phyloP scores from a whole-genome alignment of 2,329 filamentous ascomycete species.

The Stagonosporopsis vannaccii region DNA sequence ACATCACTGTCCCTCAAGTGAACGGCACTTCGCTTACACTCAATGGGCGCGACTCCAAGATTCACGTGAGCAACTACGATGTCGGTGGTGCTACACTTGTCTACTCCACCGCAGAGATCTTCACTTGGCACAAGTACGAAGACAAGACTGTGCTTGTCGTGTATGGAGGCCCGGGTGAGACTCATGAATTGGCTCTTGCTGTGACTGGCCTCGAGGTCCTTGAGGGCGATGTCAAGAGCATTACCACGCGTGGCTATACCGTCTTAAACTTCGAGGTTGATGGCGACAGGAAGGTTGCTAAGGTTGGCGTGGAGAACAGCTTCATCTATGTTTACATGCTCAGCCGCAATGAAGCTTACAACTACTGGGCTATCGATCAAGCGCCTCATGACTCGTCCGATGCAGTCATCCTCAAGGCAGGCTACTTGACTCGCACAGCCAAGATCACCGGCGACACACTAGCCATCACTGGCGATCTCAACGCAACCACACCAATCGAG shows the following conservation, averaged over 20 bases:
- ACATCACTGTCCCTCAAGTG: slow-evolving; percentile 65
- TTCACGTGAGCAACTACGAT: slow-evolving; percentile 72
- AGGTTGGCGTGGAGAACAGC: slow-evolving; percentile 51
- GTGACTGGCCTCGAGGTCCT: slow-evolving; percentile 46
- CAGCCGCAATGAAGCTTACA: slow-evolving; percentile 71
- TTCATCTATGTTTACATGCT: slow-evolving; percentile 65
- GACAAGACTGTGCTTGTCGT: slow-evolving; percentile 67
- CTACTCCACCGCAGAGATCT: slow-evolving; percentile 73
- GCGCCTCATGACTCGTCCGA: slow-evolving; percentile 38
- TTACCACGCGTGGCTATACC: slow-evolving; percentile 53
- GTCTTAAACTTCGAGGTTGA: slow-evolving; percentile 65
- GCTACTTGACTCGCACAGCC: slow-evolving; percentile 70
- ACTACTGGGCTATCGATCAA: slow-evolving; percentile 70
- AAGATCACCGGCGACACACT: slow-evolving; percentile 64
- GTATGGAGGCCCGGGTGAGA: slow-evolving; percentile 68
- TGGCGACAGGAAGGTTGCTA: slow-evolving; percentile 60
- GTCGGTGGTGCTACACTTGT: slow-evolving; percentile 66
- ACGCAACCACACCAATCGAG: slow-evolving; percentile 71
- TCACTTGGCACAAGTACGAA: slow-evolving; percentile 71
- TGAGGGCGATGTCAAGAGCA: slow-evolving; percentile 53
- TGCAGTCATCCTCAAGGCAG: slow-evolving; percentile 66
- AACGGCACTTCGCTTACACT: slow-evolving; percentile 63
- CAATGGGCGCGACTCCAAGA: slow-evolving; percentile 70
- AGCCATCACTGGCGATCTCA: slow-evolving; percentile 73
- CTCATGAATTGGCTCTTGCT: slow-evolving; percentile 66